Conservation (phyloP, 2,329 filamentous ascomycete genomes). For the Phialemoniopsis sp. region DNA sequence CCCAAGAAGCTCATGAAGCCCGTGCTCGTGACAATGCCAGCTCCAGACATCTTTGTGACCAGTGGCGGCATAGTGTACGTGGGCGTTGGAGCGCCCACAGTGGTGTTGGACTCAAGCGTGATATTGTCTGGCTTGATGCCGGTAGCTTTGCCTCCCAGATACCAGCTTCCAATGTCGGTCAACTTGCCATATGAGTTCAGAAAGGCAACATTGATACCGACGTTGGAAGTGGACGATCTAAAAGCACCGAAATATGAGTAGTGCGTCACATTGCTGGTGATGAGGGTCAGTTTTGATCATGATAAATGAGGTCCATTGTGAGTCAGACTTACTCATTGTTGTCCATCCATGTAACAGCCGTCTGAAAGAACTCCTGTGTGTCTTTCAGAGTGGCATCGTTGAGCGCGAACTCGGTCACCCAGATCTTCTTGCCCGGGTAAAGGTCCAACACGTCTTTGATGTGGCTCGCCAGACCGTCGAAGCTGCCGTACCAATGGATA, state of each 20-base stretch:
- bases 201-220: slow-evolving; percentile 70
- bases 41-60: no score
- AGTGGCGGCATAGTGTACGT: no score
- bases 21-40: no score
- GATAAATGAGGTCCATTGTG: no score
- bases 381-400: slow-evolving; percentile 50
- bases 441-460: slow-evolving; percentile 33
- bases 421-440: slow-evolving; percentile 60
- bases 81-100: no score
- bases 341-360: slow-evolving; percentile 55
- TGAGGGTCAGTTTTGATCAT: no score
- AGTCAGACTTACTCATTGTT: no score
- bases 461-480: slow-evolving; percentile 63
- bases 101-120: no score
- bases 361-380: slow-evolving; percentile 66
- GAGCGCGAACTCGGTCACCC: slow-evolving; percentile 75
- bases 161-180: slow-evolving; percentile 75
- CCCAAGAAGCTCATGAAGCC: no score
- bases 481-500: slow-evolving; percentile 67
- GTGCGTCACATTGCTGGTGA: slow-evolving; percentile 53
- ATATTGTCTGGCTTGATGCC: slow-evolving; percentile 30
- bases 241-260: slow-evolving; percentile 79
- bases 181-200: slow-evolving; percentile 63
- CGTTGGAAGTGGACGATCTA: slow-evolving; percentile 64
- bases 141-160: slow-evolving; percentile 55